phyloP scores from a whole-genome alignment of 169 alveolate genomes.

The Plasmodium malariae region DNA sequence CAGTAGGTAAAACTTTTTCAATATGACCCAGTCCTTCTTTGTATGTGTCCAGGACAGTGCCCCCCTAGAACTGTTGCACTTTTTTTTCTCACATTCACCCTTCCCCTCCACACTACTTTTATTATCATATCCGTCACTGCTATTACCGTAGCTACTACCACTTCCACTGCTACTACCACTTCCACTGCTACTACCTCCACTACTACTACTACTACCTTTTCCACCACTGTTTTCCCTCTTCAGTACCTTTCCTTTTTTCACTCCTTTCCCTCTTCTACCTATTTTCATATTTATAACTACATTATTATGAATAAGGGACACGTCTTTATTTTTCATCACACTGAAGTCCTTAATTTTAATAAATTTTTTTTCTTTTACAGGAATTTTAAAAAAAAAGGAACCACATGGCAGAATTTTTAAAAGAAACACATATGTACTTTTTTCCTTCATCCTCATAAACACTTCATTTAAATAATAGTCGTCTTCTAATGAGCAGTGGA shows the following conservation, averaged over 20 bases:
- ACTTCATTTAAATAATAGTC: constrained; percentile 5
- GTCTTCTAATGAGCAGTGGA: constrained; percentile 3
- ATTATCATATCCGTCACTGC: too few relatives aligned
- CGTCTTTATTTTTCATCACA: constrained; percentile 15
- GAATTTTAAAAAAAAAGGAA: constrained; percentile 66
- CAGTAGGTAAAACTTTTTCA: constrained; percentile 40
- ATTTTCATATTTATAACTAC: constrained; percentile 52
- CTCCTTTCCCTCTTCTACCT: neutral
- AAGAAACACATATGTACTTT: neutral
- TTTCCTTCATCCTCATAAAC: neutral
- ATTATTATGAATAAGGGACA: constrained; percentile 9
- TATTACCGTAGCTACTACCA: too few relatives aligned
- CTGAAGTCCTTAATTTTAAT: constrained; percentile 21
- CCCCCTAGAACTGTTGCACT: neutral
- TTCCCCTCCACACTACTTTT: neutral
- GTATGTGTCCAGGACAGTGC: neutral
- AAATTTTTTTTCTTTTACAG: constrained; percentile 16
- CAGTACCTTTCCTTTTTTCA: neutral
- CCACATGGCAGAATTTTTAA: constrained; percentile 30
- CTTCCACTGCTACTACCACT: too few relatives aligned
- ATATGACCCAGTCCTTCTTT: constrained; percentile 32
- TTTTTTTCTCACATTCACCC: neutral
- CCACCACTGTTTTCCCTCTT: neutral
- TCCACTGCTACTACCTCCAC: too few relatives aligned
- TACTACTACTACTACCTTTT: neutral